Evolutionary conservation across 2,329 filamentous ascomycete genomes (phyloP), one percentile per base, ranked within the genome.

Genomic region (Alternaria burnsii): DNA sequence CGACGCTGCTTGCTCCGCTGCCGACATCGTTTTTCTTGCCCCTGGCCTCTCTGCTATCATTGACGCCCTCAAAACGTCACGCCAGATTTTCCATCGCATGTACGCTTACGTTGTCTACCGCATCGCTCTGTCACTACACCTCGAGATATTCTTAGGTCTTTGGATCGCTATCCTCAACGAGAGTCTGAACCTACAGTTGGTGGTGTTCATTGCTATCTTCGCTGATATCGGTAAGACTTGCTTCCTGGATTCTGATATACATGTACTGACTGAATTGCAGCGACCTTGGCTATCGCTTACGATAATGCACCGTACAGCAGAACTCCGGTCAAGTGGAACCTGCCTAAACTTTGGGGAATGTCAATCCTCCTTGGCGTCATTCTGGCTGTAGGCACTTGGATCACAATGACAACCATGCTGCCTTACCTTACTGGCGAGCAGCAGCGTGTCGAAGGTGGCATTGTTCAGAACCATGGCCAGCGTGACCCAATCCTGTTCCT

Each of bases 61-160:
- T 73, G 92, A 96, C 78, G 92, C 93, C 62, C 87, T 97, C 71
- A 97, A 97, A 85, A 96, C 91, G 69, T 94, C 92, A 32, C 91
- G 93, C 74, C 93, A 96, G 80, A 97, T 97, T 80, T 97, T 97
- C 86, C 93, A 97, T 83, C 92, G 93, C 74, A 97, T 97, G 93
- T 95, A 97, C 83, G 91, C 93, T 61, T 97, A 97, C 84, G 92
- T 97, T 69, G 91, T 97, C 74, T 97, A 97, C 85, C 92, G 93
- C 87, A 97, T 97, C 75, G 93, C 93, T 50, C 83, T 97, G 74
- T 97, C 93, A 16, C 88, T 97, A 67, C 93, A 97, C 79, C 86
- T 97, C 76, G 92, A 95, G 82, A 91, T 96, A 78, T 97, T 93
- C 86, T 87, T 97, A 52, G 93, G 92, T 78, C 87, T 96, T 61